Evolutionary conservation across 225 moss, liverwort and hornwort genomes (phyloP), one percentile per base, ranked within the genome.

Genomic region (Bryum argenteum): DNA sequence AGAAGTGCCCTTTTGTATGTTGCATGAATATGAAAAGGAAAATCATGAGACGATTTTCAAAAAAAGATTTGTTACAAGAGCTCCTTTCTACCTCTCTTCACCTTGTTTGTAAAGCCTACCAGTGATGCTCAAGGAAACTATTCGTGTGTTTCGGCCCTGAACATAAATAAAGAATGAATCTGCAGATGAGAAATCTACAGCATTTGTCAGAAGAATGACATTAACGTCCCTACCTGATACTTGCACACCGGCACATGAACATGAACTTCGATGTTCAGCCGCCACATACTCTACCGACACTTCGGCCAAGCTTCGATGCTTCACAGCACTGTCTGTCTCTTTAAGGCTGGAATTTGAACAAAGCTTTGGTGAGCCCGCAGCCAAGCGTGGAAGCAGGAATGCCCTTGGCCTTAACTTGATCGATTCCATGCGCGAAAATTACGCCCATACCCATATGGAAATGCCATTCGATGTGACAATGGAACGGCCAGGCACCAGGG

Each of bases 401-500:
- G 0, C 80, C 71, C 0, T 40, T 44, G 0, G 6, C 69, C 0
- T 48, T 69, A 64, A 84, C 77, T 11, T 48, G 6, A 10, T 82
- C 70, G 0, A 87, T 81, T 11, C 91, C 91, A 0, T 80, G 85
- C 39, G 78, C 83, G 3, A 91, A 83, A 64, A 91, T 80, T 10
- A 87, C 89, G 0, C 87, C 89, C 91, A 89, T 89, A 13, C 91
- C 91, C 83, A 87, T 44, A 8, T 85, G 83, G n/a, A 89, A 89
- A 13, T 87, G 91, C 77, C 89, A 72, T 57, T 91, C 89, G 0
- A 91, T 19, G 2, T 91, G 91, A 8, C 91, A 91, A 1, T 87
- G 91, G 9, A 91, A 89, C 12, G 87, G 81, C 91, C 91, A 91
- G 0, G 80, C 89, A 2, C 91, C 91, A 0, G 89, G 89, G 5